phyloP scores from a whole-genome alignment of 1,284 basidiomycete species.

The Cryptococcus sp. region DNA sequence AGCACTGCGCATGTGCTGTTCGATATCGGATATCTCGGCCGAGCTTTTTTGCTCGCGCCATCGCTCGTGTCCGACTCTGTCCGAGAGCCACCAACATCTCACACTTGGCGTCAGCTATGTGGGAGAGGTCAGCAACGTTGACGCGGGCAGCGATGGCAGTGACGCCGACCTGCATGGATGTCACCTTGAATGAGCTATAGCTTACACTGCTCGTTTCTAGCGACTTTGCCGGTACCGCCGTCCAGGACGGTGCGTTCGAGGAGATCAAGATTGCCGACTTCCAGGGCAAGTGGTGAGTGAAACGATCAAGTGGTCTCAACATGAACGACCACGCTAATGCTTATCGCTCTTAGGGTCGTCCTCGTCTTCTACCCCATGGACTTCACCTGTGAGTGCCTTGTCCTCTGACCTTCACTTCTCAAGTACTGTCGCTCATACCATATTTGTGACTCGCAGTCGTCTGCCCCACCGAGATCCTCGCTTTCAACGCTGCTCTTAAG shows the following conservation, averaged over 20 bases:
- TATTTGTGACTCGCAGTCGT: slow-evolving; percentile 66
- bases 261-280: slow-evolving; percentile 72
- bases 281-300: slow-evolving; percentile 74
- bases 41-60: neutral
- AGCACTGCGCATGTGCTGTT: too few relatives aligned
- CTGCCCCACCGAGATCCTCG: slow-evolving; percentile 89
- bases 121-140: neutral
- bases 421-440: slow-evolving; percentile 47
- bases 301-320: too few relatives aligned
- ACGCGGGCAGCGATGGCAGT: neutral
- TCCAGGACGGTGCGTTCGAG: slow-evolving; percentile 73
- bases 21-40: neutral
- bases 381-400: slow-evolving; percentile 28
- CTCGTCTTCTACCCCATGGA: slow-evolving; percentile 77
- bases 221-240: slow-evolving; percentile 70
- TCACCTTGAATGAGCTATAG: neutral
- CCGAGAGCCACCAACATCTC: neutral
- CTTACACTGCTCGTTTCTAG: slow-evolving; percentile 19
- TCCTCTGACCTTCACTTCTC: slow-evolving; percentile 1
- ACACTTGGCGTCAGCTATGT: neutral
- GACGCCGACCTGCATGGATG: neutral
- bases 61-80: neutral
- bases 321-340: too few relatives aligned
- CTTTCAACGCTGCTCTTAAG: slow-evolving; percentile 80
- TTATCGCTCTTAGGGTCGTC: slow-evolving; percentile 61